phyloP scores from a whole-genome alignment of 208 protist genomes.

The Acanthamoeba triangularis region DNA sequence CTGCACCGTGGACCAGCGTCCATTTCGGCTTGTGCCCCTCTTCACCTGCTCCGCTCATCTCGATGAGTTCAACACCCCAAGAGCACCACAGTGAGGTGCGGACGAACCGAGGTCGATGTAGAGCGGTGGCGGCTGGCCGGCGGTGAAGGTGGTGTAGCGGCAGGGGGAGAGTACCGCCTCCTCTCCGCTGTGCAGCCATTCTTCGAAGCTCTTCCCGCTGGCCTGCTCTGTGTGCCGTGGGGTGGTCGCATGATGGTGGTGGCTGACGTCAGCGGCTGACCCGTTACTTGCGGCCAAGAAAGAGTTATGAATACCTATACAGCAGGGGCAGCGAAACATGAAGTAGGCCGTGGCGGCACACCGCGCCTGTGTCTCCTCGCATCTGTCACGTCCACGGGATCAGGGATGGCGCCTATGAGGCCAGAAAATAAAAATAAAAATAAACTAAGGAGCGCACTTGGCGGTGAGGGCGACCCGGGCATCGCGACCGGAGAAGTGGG shows the following conservation, averaged over 20 bases:
- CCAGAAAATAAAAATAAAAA: no score
- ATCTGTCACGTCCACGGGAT: no score
- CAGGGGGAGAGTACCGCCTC: neutral
- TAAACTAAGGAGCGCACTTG: neutral
- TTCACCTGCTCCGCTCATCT: neutral
- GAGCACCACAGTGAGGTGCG: neutral
- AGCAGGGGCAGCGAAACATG: neutral
- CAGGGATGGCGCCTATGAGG: no score
- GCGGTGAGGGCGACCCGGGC: neutral
- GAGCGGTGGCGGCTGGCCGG: neutral
- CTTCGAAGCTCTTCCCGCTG: neutral
- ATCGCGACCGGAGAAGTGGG: neutral
- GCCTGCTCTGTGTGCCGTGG: neutral
- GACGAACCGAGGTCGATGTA: neutral
- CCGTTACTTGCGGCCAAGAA: no score
- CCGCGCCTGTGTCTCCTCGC: neutral
- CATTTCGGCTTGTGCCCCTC: neutral
- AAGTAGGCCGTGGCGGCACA: neutral
- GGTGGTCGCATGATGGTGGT: no score
- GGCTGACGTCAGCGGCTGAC: no score
- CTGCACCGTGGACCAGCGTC: neutral
- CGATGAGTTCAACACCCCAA: neutral
- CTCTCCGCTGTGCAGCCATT: neutral
- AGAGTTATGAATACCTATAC: neutral
- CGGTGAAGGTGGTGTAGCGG: neutral